Percentiles rank a stretch among this genome's conserved stretches.
These are phyloP conservation scores for Schwanniomyces occidentalis DNA, from an alignment of 805 yeast species.

Conservation along the genomic window DNA sequence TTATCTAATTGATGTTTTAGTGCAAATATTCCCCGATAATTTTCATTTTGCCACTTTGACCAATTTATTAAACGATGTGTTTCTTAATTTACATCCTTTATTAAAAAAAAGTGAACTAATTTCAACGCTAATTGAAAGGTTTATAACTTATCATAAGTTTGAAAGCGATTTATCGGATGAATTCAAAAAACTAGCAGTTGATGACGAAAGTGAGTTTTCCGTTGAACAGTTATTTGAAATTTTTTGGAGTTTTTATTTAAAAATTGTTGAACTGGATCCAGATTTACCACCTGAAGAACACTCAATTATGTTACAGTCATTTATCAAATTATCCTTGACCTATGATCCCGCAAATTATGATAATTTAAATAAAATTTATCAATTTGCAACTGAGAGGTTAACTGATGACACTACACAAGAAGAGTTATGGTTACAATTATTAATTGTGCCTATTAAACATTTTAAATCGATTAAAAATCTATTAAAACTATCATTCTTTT, in stretches of 20 bases:
- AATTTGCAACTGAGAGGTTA: conserved; percentile 50
- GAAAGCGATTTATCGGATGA: conserved; percentile 16
- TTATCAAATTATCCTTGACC: conserved; percentile 60
- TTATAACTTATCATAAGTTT: conserved; percentile 48
- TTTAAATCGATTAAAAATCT: conserved; percentile 42
- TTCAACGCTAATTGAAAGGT: conserved; percentile 69
- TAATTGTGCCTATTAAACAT: conserved; percentile 50
- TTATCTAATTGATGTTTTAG: conserved; percentile 84
- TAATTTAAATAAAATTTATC: conserved; percentile 62
- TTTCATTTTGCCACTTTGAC: conserved; percentile 79
- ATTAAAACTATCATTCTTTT: conserved; percentile 49
- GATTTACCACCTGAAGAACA: conserved; percentile 68
- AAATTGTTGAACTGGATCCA: conserved; percentile 57
- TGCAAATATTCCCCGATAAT: conserved; percentile 93
- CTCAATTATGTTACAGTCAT: conserved; percentile 62
- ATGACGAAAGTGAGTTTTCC: conserved; percentile 3
- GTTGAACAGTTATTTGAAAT: conserved; percentile 49
- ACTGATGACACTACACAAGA: conserved; percentile 23
- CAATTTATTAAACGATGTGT: conserved; percentile 57
- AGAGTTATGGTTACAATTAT: conserved; percentile 44
- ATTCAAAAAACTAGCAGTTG: conserved; percentile 4
- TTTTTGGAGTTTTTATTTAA: conserved; percentile 66
- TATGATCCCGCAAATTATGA: conserved; percentile 64
- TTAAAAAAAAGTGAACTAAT: conserved; percentile 69
- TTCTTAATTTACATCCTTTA: conserved; percentile 65